Evolutionary conservation across 2,329 filamentous ascomycete species (phyloP), one percentile per base, ranked within the genome.

Genomic region (Stagonosporopsis cucurbitacearum): DNA sequence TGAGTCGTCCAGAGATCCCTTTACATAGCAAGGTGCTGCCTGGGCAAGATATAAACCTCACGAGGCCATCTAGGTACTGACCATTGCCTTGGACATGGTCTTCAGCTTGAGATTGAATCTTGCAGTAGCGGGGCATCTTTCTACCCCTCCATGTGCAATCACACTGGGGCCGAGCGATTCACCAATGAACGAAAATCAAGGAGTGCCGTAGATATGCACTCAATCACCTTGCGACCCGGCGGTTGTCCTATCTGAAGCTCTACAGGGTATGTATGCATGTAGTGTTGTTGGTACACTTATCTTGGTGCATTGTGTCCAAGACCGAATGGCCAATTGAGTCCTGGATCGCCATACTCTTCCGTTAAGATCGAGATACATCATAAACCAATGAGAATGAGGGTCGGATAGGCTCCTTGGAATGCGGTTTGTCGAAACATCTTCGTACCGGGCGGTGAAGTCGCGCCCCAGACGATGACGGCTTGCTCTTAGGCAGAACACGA

Each of bases 121-220:
- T 23, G 17, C 28, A 46, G 30, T 8, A 46, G 17, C 36, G 40
- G 58, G 59, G 60, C 59, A 54, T 53, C 57, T 53, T 53, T 49
- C 41, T 15, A 57, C 70, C 68, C 71, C 67, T 59, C 66, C 66
- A 60, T 70, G 62, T 54, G 50, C 52, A 57, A 70, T 69, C 66
- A 69, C 63, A 60, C 62, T 37, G 52, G 19, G 50, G 53, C 41
- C 17, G n/a, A 17, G 25, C 43, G 52, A 53, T 57, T 57, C 22
- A 45, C 71, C 67, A 74, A 70, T 74, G 40, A 44, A 11, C 36
- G 26, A 25, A 19, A 19, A 19, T 39, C 39, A 50, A 41, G 23
- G 33, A 28, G 62, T 69, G 62, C 58, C 62, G 68, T 69, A 66
- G 68, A 37, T 40, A 50, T 19, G 19, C 63, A 52, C 66, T 55